A percentile compares a stretch with the other conserved stretches of the same genome.
These are phyloP conservation scores for Phycomyces nitens DNA, from an alignment of 192 early-diverging fungal genomes.

Conservation along the genomic window DNA sequence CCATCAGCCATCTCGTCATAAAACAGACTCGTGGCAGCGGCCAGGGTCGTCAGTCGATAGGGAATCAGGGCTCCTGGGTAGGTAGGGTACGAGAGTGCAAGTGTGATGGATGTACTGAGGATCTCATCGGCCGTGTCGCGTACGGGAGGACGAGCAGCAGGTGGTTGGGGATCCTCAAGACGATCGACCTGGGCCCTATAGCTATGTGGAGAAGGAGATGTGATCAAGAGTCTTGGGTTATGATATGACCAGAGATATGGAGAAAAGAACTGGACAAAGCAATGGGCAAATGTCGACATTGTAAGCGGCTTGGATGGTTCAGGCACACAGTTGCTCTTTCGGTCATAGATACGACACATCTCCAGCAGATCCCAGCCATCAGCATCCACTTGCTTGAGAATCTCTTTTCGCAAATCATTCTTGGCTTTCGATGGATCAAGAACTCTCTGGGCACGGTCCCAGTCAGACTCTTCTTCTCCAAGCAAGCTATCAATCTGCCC, in stretches of 20 bases:
- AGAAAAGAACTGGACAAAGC: constrained; percentile 5
- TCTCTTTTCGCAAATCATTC: not conserved
- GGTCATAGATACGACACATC: constrained; percentile 15
- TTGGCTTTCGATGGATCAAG: not conserved
- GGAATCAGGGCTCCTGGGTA: constrained; percentile 8
- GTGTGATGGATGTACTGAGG: not conserved
- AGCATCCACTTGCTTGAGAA: constrained; percentile 7
- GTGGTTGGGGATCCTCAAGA: constrained; percentile 22
- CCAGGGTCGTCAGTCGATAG: constrained; percentile 8
- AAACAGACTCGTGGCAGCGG: constrained; percentile 7
- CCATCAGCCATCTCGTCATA: constrained; percentile 26
- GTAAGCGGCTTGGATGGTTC: constrained; percentile 7
- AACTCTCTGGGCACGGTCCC: constrained; percentile 17
- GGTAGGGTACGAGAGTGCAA: constrained; percentile 9
- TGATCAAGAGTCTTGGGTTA: not conserved
- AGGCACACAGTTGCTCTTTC: constrained; percentile 1
- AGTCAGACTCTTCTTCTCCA: constrained; percentile 18
- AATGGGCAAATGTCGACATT: constrained; percentile 17
- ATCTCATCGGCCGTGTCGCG: constrained; percentile 12
- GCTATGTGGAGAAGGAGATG: not conserved
- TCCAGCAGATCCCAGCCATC: constrained; percentile 23
- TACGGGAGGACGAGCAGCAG: constrained; percentile 4
- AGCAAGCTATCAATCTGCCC: constrained; percentile 23
- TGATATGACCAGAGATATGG: constrained; percentile 18
- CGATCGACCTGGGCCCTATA: not conserved